Evolutionary conservation across 805 yeast genomes (phyloP), one percentile per base, ranked within the genome.

Genomic region (Myxozyma melibiosi): DNA sequence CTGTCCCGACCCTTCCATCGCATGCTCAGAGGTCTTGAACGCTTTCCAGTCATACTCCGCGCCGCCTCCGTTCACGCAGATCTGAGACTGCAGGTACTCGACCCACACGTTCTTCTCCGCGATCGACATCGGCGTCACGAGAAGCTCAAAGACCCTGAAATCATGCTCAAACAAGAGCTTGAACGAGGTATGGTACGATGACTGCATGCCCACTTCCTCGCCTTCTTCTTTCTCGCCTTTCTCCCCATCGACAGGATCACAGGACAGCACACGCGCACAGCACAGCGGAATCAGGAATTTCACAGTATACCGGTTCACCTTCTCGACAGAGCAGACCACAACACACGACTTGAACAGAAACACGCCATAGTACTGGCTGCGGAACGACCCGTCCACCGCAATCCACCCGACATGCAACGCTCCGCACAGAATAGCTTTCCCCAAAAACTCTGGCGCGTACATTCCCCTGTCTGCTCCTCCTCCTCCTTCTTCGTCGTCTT

Each of bases 371-470:
- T 61, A 61, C 28, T 54, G 55, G 6, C 53, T 45, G 3, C 58
- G 39, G 14, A 46, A 53, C 25, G 40, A 31, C 30, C 35, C 57
- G 20, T 55, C 64, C 4, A 34, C 31, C 11, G 48, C 52, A 42
- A 51, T 55, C 65, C 65, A 61, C 9, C 55, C 48, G 11, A 37
- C 51, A 35, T 61, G 61, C n/a, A 61, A 28, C 7, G 65, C 60
- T 6, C 65, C 65, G 25, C 62, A 56, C 4, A 61, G 46, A 4
- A 43, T 28, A 2, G 65, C 48, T 8, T 57, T 40, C 9, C 65
- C 65, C 4, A 61, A 46, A 27, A 43, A 46, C 22, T 60, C 60
- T 2, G 52, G 42, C n/a, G 45, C 35, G 8, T 33, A 45, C 31
- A 45, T 34, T 7, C 44, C 46, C 4, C 31, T 37, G 14, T n/a